Percentiles rank a stretch among this genome's conserved stretches.
These are phyloP conservation scores for Neopestalotiopsis clavispora DNA, from an alignment of 2,329 filamentous ascomycete species.

Conservation along the genomic window DNA sequence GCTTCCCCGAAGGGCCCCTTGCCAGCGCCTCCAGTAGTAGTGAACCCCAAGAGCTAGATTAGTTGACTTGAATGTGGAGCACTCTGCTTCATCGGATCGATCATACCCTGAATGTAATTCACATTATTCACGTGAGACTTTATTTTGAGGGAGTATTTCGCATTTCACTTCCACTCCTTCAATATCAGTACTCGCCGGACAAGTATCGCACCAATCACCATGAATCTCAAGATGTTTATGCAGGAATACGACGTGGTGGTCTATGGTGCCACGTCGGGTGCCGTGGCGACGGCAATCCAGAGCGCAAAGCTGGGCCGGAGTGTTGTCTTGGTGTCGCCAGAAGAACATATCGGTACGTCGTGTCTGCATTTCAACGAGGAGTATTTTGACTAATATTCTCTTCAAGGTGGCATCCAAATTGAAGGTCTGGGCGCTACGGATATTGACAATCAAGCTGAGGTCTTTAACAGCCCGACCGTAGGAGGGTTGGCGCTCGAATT, in stretches of 20 bases:
- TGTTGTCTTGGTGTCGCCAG: slow-evolving; percentile 21
- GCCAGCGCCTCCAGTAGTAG: no score
- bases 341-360: slow-evolving; percentile 20
- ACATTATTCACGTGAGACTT: background rate
- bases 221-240: background rate
- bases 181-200: background rate
- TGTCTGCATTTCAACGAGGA: background rate
- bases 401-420: slow-evolving; percentile 23
- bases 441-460: slow-evolving; percentile 26
- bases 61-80: background rate
- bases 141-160: background rate
- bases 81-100: background rate
- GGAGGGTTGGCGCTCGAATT: slow-evolving; percentile 26
- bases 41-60: no score
- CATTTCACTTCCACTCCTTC: background rate
- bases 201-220: background rate
- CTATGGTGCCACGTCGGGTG: slow-evolving; percentile 26
- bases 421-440: slow-evolving; percentile 29
- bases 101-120: background rate
- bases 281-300: slow-evolving; percentile 23
- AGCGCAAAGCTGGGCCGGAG: slow-evolving; percentile 22
- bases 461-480: slow-evolving; percentile 22
- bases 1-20: background rate
- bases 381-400: background rate
- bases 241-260: slow-evolving; percentile 23